Evolutionary conservation across 805 yeast species (phyloP), one percentile per base, ranked within the genome.

Genomic region (Saccharomycopsis olivae): DNA sequence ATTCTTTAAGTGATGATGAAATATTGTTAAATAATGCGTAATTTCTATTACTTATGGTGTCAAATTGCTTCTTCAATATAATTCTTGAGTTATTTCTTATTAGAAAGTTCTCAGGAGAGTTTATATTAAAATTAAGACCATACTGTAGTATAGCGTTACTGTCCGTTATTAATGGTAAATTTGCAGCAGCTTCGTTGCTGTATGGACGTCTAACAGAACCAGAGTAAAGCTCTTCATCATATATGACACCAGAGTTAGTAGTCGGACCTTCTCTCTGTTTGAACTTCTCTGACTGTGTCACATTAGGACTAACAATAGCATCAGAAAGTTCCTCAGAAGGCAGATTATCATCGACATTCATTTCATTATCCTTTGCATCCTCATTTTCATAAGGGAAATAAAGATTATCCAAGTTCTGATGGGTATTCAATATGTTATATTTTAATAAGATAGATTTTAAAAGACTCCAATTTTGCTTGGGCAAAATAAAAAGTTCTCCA

Each of bases 401-500:
- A n/a, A n/a, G n/a, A n/a, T n/a, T n/a, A n/a, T n/a, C n/a, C n/a
- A n/a, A n/a, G n/a, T n/a, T n/a, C n/a, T n/a, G n/a, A n/a, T 25
- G 27, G 6, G 41, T 43, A 32, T 45, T 45, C 15, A 45, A 33
- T 13, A 45, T 31, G 33, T 45, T 45, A 27, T 45, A 31, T 20
- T 41, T 36, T 25, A 29, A 18, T 13, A 45, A 32, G 5, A 45
- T 38, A 15, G 29, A 29, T 28, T 38, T 45, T 23, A 45, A 32
- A 6, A 29, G 13, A 3, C 21, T 36, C 48, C 48, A 45, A 17
- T 43, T 33, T 14, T 29, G 33, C 19, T 38, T 44, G 3, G 48
- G 46, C n/a, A 41, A 29, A 18, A 45, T 19, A 36, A 45, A 45
- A 10, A 45, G 28, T 28, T 45, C 48, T 11, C 48, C 48, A 25